Evolutionary conservation across 1,284 basidiomycete species (phyloP).

Genomic region (Wolfiporia cocos): DNA sequence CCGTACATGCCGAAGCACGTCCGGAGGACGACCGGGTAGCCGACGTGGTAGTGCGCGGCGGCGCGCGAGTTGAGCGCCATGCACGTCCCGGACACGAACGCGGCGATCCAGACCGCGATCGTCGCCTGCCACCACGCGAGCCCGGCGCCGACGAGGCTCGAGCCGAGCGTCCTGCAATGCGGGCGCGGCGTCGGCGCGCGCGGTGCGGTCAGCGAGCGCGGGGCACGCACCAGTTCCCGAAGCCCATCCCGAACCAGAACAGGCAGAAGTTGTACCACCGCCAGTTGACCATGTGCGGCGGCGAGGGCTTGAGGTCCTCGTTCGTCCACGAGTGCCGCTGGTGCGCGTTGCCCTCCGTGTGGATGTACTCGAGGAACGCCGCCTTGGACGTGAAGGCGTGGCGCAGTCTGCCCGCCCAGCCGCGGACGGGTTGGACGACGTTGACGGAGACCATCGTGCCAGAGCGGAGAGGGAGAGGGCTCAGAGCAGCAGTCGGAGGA

Average conservation of each 20-base stretch:
- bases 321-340: conserved; percentile 17
- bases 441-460: neutral
- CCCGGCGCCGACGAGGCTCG: conserved; percentile 24
- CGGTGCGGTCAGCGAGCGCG: neutral
- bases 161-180: conserved; percentile 16
- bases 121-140: conserved; percentile 28
- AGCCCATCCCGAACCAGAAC: conserved; percentile 22
- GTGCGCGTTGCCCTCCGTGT: conserved; percentile 15
- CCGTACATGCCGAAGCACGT: conserved; percentile 41
- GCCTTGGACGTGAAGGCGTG: conserved; percentile 12
- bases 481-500: neutral
- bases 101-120: conserved; percentile 27
- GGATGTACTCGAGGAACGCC: conserved; percentile 15
- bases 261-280: conserved; percentile 19
- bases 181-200: too few species aligned
- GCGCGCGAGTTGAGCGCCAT: conserved; percentile 32
- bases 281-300: conserved; percentile 18
- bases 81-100: conserved; percentile 18
- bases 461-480: neutral
- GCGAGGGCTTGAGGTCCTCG: conserved; percentile 20
- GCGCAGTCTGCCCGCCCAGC: conserved; percentile 14
- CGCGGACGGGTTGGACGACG: conserved; percentile 5
- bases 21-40: conserved; percentile 39
- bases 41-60: conserved; percentile 38
- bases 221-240: conserved; percentile 17